phyloP scores from a whole-genome alignment of 2,329 filamentous ascomycete genomes.

The Epichloe coenophiala region DNA sequence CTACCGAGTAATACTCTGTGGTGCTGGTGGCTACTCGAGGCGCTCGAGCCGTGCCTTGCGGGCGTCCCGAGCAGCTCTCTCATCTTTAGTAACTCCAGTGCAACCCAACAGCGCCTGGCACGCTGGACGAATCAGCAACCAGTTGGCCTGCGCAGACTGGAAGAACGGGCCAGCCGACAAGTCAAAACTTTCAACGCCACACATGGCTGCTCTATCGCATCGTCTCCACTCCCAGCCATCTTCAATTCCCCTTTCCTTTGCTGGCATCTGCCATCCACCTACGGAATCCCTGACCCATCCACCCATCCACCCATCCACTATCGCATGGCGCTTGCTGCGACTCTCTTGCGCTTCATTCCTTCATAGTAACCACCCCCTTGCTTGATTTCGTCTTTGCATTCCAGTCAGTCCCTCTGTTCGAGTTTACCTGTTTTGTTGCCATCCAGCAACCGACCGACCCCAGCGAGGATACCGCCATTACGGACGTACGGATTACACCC shows the following conservation, averaged over 20 bases:
- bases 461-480: not conserved
- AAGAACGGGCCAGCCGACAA: not conserved
- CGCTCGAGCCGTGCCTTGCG: slow-evolving; percentile 4
- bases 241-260: not conserved
- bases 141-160: no score
- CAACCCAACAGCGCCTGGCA: not conserved
- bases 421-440: not conserved
- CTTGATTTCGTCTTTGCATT: not conserved
- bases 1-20: not conserved
- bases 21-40: not conserved
- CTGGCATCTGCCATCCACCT: not conserved
- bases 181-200: not conserved
- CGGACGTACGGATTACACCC: no score
- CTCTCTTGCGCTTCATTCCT: not conserved
- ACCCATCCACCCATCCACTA: no score
- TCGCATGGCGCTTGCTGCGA: no score
- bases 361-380: not conserved
- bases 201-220: not conserved
- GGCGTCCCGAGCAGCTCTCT: not conserved
- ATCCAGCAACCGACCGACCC: no score
- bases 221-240: slow-evolving; percentile 1
- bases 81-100: not conserved
- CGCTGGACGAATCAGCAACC: not conserved
- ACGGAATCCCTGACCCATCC: no score
- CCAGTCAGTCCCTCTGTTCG: not conserved